Evolutionary conservation across 805 yeast species (phyloP).

Genomic region (Nakazawaea ernobii): DNA sequence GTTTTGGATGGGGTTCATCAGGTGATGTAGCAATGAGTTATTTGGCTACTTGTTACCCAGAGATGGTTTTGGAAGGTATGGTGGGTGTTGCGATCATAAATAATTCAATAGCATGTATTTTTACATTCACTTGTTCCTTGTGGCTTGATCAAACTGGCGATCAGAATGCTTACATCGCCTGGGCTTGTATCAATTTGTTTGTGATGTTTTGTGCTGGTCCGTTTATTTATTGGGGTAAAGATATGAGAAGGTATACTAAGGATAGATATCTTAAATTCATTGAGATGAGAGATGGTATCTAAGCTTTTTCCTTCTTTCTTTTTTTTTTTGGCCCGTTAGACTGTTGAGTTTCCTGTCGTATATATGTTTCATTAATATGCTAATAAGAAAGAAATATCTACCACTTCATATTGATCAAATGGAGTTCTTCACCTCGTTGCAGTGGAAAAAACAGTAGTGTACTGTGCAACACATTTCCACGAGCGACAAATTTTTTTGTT

Average conservation of each 20-base stretch:
- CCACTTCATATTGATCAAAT: no score
- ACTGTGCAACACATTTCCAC: no score
- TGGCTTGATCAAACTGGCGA: constrained; percentile 56
- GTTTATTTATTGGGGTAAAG: constrained; percentile 54
- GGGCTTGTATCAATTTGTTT: constrained; percentile 56
- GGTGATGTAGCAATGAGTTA: constrained; percentile 69
- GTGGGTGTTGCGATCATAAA: constrained; percentile 62
- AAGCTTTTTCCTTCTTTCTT: neutral
- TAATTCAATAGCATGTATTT: constrained; percentile 58
- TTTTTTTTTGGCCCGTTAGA: neutral
- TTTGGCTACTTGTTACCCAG: constrained; percentile 64
- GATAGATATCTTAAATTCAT: constrained; percentile 48
- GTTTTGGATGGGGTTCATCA: constrained; percentile 65
- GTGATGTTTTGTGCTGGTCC: constrained; percentile 54
- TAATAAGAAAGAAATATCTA: no score
- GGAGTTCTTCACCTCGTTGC: no score
- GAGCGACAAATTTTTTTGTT: no score
- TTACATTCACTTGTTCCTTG: constrained; percentile 58
- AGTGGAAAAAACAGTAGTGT: no score
- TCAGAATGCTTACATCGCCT: constrained; percentile 51
- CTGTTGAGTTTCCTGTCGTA: neutral
- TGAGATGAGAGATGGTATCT: constrained; percentile 43
- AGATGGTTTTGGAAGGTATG: constrained; percentile 66
- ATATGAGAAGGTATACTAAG: constrained; percentile 53
- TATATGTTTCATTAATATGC: no score